phyloP scores from a whole-genome alignment of 768 basidiomycete species.

The Suillus luteus region DNA sequence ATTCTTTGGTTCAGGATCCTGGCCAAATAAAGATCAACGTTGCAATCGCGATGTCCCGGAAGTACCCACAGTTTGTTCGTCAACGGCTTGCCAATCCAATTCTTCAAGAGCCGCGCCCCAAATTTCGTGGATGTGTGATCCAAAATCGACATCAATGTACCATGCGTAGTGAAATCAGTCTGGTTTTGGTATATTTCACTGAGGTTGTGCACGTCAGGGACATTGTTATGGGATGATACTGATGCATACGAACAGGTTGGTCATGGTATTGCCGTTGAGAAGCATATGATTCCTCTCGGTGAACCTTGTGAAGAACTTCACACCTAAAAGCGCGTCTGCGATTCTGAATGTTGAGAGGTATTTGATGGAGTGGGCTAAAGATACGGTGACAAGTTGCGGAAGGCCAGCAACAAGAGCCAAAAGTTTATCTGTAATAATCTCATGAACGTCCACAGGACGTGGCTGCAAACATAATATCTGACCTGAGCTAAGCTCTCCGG shows the following conservation, averaged over 20 bases:
- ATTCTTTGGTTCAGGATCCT: slow-evolving; percentile 77
- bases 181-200: slow-evolving; percentile 92
- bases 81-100: slow-evolving; percentile 87
- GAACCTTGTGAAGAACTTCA: slow-evolving; percentile 79
- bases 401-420: slow-evolving; percentile 65
- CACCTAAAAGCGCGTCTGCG: slow-evolving; percentile 75
- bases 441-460: background rate
- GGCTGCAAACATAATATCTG: slow-evolving; percentile 24
- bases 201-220: slow-evolving; percentile 3
- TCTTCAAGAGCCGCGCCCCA: slow-evolving; percentile 78
- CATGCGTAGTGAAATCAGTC: slow-evolving; percentile 71
- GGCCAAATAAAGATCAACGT: slow-evolving; percentile 10
- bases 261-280: slow-evolving; percentile 83
- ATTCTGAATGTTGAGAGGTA: slow-evolving; percentile 76
- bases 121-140: slow-evolving; percentile 89
- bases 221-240: background rate
- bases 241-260: slow-evolving; percentile 57
- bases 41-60: background rate
- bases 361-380: slow-evolving; percentile 70
- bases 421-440: slow-evolving; percentile 48
- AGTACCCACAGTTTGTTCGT: slow-evolving; percentile 49
- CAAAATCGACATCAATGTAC: slow-evolving; percentile 83
- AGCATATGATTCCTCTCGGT: slow-evolving; percentile 81
- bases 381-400: slow-evolving; percentile 68
- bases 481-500: slow-evolving; percentile 51